These are phyloP conservation scores for Themeda triandra DNA, from an alignment of 176 grass and related monocot species.

Conservation along the genomic window DNA sequence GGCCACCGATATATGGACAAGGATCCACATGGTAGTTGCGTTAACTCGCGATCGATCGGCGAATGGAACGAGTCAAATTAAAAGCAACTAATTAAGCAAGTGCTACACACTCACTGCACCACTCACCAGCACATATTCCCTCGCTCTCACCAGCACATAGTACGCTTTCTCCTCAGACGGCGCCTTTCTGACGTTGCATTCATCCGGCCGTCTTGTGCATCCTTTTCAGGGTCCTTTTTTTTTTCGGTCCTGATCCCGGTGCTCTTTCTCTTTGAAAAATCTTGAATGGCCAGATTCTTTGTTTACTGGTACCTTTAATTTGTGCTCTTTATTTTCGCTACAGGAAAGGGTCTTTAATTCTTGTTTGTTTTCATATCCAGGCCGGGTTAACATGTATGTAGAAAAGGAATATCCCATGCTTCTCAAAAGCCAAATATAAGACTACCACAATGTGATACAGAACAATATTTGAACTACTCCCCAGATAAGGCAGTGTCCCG, in stretches of 20 bases:
- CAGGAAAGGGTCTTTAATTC: not conserved
- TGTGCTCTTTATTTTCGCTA: not conserved
- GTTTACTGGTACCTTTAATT: not conserved
- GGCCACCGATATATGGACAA: not conserved
- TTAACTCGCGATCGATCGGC: not conserved
- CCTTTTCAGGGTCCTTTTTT: not conserved
- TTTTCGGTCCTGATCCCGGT: not conserved
- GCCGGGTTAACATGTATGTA: too few relatives aligned
- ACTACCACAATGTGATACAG: too few relatives aligned
- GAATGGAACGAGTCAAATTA: not conserved
- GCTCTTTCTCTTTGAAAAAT: not conserved
- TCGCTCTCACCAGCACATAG: not conserved
- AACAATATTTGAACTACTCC: too few relatives aligned
- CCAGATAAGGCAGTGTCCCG: too few relatives aligned
- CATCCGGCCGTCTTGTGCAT: not conserved
- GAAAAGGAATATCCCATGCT: too few relatives aligned
- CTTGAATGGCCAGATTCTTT: not conserved
- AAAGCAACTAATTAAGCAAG: not conserved
- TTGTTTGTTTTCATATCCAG: not conserved
- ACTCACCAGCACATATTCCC: not conserved
- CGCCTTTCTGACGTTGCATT: constrained; percentile 11
- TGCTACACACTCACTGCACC: not conserved
- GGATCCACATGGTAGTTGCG: constrained; percentile 7
- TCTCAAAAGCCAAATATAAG: too few relatives aligned
- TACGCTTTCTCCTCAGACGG: not conserved